These are phyloP conservation scores for Euphorbia tirucalli DNA, from an alignment of 345 rosid species.

Conservation along the genomic window DNA sequence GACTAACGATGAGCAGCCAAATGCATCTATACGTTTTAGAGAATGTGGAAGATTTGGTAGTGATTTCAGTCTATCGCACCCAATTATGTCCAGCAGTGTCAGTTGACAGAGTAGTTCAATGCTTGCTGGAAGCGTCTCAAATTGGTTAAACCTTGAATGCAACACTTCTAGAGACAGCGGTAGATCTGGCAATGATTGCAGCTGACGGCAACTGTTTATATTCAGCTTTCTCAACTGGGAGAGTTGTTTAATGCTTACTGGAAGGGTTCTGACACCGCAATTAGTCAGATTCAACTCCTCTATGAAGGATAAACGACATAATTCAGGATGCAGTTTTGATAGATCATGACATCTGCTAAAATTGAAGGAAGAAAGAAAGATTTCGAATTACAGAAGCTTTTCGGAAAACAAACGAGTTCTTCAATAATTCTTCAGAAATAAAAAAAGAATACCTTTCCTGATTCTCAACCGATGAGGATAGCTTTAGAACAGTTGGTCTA, in stretches of 20 bases:
- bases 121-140: slow-evolving; percentile 2
- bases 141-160: background rate
- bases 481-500: slow-evolving; percentile 3
- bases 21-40: background rate
- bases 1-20: background rate
- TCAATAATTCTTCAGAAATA: background rate
- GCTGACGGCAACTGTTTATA: background rate
- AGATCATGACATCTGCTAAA: background rate
- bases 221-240: background rate
- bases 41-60: background rate
- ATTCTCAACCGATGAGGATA: slow-evolving; percentile 3
- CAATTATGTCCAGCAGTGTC: background rate
- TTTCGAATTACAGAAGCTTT: background rate
- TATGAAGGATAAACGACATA: background rate
- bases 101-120: background rate
- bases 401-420: background rate
- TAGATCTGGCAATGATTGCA: background rate
- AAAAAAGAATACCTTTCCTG: background rate
- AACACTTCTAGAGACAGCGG: background rate
- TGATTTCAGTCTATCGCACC: background rate
- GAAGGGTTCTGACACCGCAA: background rate
- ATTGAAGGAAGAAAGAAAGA: background rate
- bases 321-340: background rate
- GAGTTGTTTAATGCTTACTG: background rate
- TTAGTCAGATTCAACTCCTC: background rate